phyloP scores from a whole-genome alignment of 176 grass and related monocot genomes.

The Oryza meridionalis region DNA sequence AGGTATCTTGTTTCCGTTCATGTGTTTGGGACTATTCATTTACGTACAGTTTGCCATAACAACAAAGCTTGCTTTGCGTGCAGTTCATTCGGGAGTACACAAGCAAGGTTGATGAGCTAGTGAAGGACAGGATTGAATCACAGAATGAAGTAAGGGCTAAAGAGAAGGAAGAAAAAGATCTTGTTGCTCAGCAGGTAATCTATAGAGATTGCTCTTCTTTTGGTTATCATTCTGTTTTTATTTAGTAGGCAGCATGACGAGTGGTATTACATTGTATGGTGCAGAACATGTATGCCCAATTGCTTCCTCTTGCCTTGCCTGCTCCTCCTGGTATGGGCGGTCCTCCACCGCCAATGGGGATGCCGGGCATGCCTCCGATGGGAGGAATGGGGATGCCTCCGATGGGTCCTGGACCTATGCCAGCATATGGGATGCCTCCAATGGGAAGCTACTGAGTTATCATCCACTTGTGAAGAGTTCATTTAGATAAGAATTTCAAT shows the following conservation, averaged over 20 bases:
- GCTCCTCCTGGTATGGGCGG: conserved; percentile 82
- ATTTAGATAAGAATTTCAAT: conserved; percentile 20
- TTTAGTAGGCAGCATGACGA: conserved; percentile 26
- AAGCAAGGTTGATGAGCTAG: conserved; percentile 91
- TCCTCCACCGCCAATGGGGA: conserved; percentile 60
- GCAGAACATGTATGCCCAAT: conserved; percentile 97
- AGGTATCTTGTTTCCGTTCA: conserved; percentile 55
- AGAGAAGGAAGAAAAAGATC: conserved; percentile 89
- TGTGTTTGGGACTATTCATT: not conserved
- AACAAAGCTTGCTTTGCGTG: not conserved
- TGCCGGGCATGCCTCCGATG: conserved; percentile 89
- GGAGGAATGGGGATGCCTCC: conserved; percentile 58
- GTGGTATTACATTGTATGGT: conserved; percentile 20
- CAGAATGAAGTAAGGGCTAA: conserved; percentile 78
- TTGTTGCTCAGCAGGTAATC: conserved; percentile 88
- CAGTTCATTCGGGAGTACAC: conserved; percentile 96
- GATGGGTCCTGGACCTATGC: conserved; percentile 80
- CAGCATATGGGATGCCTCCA: conserved; percentile 78
- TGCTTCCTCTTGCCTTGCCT: conserved; percentile 90
- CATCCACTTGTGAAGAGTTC: conserved; percentile 9
- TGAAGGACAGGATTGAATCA: conserved; percentile 86
- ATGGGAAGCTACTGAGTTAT: conserved; percentile 78
- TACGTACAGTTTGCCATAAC: not conserved
- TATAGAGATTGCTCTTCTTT: not conserved
- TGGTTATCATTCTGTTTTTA: not conserved